Evolutionary conservation across 257 asterid species (phyloP).

Genomic region (Phtheirospermum japonicum): DNA sequence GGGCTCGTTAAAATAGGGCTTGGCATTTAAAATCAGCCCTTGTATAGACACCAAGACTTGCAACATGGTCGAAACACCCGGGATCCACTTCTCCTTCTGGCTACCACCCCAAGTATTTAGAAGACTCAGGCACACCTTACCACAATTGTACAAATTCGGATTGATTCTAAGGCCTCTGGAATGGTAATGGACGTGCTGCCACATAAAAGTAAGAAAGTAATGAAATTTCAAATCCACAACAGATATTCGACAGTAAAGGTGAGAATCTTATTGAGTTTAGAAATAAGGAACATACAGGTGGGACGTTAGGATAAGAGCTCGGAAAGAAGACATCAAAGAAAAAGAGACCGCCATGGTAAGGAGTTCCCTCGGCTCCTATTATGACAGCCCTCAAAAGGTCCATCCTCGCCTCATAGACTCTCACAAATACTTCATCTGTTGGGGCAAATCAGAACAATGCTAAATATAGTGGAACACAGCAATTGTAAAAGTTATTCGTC

Average conservation of each 20-base stretch:
- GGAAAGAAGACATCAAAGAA: slow-evolving; percentile 90
- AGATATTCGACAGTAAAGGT: slow-evolving; percentile 9
- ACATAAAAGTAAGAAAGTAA: slow-evolving; percentile 22
- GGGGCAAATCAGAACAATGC: slow-evolving; percentile 26
- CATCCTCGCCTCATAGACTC: slow-evolving; percentile 87
- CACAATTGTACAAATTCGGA: slow-evolving; percentile 74
- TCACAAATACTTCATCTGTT: slow-evolving; percentile 71
- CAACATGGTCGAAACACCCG: slow-evolving; percentile 64
- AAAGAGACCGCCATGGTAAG: slow-evolving; percentile 92
- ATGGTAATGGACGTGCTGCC: slow-evolving; percentile 78
- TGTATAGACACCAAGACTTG: slow-evolving; percentile 96
- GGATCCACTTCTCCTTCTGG: slow-evolving; percentile 76
- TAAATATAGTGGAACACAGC: background rate
- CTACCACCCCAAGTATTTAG: slow-evolving; percentile 87
- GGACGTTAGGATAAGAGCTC: slow-evolving; percentile 63
- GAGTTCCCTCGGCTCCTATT: slow-evolving; percentile 95
- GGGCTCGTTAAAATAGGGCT: slow-evolving; percentile 92
- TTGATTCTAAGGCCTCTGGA: slow-evolving; percentile 88
- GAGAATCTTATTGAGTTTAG: background rate
- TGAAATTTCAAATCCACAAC: background rate
- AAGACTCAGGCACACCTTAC: slow-evolving; percentile 94
- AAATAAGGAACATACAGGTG: slow-evolving; percentile 62
- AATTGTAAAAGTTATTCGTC: slow-evolving; percentile 7
- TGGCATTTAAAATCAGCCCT: slow-evolving; percentile 79
- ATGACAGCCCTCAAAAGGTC: slow-evolving; percentile 90